These are phyloP conservation scores for Fusarium fracticaudum DNA, from an alignment of 2,329 filamentous ascomycete genomes.

Conservation along the genomic window DNA sequence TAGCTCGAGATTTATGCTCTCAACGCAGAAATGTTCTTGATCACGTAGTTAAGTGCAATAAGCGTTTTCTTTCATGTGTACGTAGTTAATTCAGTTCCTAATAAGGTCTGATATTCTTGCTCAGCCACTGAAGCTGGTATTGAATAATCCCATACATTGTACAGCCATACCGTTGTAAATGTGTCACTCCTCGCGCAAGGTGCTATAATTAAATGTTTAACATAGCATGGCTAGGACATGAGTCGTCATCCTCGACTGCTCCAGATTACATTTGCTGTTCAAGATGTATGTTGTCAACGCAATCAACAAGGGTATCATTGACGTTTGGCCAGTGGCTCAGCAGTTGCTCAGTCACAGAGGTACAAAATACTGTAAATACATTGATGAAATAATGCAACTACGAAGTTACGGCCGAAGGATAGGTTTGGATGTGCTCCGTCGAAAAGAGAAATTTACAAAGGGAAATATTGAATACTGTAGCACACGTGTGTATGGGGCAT, in stretches of 20 bases:
- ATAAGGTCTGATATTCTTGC: not conserved
- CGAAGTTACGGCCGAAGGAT: not conserved
- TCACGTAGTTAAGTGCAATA: no score
- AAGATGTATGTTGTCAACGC: conserved; percentile 7
- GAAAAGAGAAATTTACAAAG: not conserved
- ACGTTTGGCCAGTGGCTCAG: conserved; percentile 40
- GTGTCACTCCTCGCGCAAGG: not conserved
- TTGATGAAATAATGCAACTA: conserved; percentile 5
- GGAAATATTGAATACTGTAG: not conserved
- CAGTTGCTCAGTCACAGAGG: not conserved
- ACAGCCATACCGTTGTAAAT: not conserved
- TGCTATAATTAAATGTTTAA: not conserved
- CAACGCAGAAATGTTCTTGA: not conserved
- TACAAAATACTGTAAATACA: not conserved
- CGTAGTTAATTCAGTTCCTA: not conserved
- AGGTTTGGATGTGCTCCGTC: not conserved
- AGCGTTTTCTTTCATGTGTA: not conserved
- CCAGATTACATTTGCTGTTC: not conserved
- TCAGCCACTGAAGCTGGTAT: not conserved
- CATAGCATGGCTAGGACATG: not conserved
- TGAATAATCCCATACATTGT: not conserved
- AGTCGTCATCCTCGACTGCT: not conserved
- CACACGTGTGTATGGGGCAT: not conserved
- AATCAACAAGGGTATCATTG: conserved; percentile 27
- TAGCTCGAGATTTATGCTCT: not conserved